phyloP scores from a whole-genome alignment of 2,329 filamentous ascomycete species.

The Herpomyces periplanetae region DNA sequence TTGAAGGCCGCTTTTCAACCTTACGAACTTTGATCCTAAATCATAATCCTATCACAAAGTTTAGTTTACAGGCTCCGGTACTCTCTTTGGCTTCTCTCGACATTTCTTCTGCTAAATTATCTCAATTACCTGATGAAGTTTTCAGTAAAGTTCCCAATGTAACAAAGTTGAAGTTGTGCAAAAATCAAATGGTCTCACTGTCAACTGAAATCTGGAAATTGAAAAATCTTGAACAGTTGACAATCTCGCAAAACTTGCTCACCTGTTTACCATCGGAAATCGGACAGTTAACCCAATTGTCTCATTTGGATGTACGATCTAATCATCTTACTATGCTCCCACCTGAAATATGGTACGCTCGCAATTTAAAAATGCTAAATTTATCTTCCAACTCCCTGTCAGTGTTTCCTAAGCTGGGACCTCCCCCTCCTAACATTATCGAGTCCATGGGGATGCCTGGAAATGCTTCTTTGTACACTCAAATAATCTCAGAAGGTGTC shows the following conservation, averaged over 20 bases:
- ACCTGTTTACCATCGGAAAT: conserved; percentile 52
- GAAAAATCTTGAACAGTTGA: conserved; percentile 51
- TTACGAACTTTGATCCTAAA: conserved; percentile 58
- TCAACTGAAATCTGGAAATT: conserved; percentile 52
- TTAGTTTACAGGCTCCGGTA: conserved; percentile 35
- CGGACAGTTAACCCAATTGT: conserved; percentile 46
- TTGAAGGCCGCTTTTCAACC: conserved; percentile 51
- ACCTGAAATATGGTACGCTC: conserved; percentile 80
- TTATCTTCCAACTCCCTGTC: conserved; percentile 77
- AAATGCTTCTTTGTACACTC: conserved; percentile 1
- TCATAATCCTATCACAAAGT: conserved; percentile 75
- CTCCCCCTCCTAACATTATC: conserved; percentile 19
- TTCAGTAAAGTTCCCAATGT: conserved; percentile 60
- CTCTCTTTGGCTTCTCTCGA: conserved; percentile 56
- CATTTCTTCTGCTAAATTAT: conserved; percentile 57
- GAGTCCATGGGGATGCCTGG: conserved; percentile 12
- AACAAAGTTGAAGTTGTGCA: conserved; percentile 55
- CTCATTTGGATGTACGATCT: conserved; percentile 49
- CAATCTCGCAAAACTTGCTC: conserved; percentile 63
- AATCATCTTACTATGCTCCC: conserved; percentile 73
- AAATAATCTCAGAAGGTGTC: conserved; percentile 3
- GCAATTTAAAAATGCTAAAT: conserved; percentile 59
- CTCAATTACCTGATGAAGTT: conserved; percentile 45
- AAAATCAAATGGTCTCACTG: conserved; percentile 74
- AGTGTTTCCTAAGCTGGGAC: conserved; percentile 43